A percentile compares a stretch with the other conserved stretches of the same genome.
Evolutionary conservation across 768 basidiomycete species (phyloP).

Genomic region (Hygrocybe punicea): DNA sequence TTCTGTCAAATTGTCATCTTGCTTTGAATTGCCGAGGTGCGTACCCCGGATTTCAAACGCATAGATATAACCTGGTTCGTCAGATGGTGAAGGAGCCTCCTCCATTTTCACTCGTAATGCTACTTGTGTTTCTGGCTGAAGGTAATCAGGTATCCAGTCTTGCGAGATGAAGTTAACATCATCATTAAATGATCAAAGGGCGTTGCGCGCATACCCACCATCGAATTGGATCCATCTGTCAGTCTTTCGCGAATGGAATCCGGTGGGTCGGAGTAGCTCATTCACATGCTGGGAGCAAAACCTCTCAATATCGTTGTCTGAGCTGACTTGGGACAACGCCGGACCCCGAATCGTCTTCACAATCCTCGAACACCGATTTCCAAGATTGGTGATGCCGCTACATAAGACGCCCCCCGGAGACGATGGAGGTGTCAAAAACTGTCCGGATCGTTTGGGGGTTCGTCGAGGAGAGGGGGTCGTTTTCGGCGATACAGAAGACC

Average conservation of each 20-base stretch:
- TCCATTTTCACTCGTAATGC: constrained; percentile 55
- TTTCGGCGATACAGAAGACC: constrained; percentile 19
- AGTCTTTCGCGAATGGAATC: constrained; percentile 54
- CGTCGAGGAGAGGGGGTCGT: constrained; percentile 15
- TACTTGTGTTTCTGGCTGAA: constrained; percentile 57
- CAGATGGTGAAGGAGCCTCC: constrained; percentile 25
- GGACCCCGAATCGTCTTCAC: constrained; percentile 50
- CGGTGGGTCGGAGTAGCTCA: constrained; percentile 48
- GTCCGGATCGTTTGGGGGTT: constrained; percentile 16
- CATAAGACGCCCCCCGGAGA: too few relatives aligned
- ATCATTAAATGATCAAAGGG: constrained; percentile 8
- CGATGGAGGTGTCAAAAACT: constrained; percentile 22
- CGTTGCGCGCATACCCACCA: constrained; percentile 42
- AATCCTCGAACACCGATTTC: constrained; percentile 56
- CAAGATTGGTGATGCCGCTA: constrained; percentile 60
- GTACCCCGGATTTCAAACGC: constrained; percentile 74
- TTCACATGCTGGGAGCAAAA: constrained; percentile 69
- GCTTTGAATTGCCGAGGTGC: neutral
- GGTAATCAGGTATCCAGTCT: constrained; percentile 72
- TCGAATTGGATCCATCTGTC: constrained; percentile 53
- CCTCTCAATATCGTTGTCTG: constrained; percentile 35
- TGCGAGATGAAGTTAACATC: neutral
- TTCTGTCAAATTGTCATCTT: neutral
- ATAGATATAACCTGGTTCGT: constrained; percentile 79
- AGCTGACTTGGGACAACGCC: constrained; percentile 28